A percentile compares a stretch with the other conserved stretches of the same genome.
phyloP scores from a whole-genome alignment of 1,139 yeast genomes.

The Saccharomyces hybrid region DNA sequence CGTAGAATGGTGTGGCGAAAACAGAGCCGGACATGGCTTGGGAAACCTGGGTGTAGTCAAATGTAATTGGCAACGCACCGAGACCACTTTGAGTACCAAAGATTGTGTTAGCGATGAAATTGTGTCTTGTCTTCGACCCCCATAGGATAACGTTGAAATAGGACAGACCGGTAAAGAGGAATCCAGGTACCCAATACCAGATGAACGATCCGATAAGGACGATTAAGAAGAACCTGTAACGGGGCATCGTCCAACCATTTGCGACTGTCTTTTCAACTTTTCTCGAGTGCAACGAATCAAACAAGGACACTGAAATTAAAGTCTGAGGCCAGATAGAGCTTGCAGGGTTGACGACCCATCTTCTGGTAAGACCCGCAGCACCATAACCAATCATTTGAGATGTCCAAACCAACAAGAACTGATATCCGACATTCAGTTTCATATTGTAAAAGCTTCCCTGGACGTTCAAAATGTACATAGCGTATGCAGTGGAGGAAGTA shows the following conservation, averaged over 20 bases:
- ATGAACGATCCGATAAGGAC: conserved; percentile 37
- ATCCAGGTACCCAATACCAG: conserved; percentile 55
- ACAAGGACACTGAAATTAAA: conserved; percentile 34
- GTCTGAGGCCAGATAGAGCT: conserved; percentile 38
- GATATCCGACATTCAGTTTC: conserved; percentile 36
- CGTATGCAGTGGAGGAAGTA: conserved; percentile 48
- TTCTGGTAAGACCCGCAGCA: conserved; percentile 43
- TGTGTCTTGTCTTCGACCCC: conserved; percentile 34
- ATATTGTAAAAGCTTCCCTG: conserved; percentile 45
- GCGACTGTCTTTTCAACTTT: conserved; percentile 28
- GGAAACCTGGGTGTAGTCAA: conserved; percentile 41
- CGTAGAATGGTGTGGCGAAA: conserved; percentile 50
- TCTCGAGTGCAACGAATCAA: conserved; percentile 34
- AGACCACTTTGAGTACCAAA: conserved; percentile 48
- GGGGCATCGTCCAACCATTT: conserved; percentile 40
- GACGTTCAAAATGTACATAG: conserved; percentile 51
- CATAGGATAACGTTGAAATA: conserved; percentile 48
- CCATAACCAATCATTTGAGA: conserved; percentile 55
- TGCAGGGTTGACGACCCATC: conserved; percentile 35
- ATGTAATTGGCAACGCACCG: conserved; percentile 46
- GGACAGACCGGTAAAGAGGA: conserved; percentile 44
- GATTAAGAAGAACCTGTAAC: conserved; percentile 41
- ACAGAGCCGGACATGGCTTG: conserved; percentile 39
- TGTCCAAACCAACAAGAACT: conserved; percentile 44
- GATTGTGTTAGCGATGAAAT: conserved; percentile 42